Evolutionary conservation across 2,329 filamentous ascomycete species (phyloP).

Genomic region (Sporothrix schenckii): DNA sequence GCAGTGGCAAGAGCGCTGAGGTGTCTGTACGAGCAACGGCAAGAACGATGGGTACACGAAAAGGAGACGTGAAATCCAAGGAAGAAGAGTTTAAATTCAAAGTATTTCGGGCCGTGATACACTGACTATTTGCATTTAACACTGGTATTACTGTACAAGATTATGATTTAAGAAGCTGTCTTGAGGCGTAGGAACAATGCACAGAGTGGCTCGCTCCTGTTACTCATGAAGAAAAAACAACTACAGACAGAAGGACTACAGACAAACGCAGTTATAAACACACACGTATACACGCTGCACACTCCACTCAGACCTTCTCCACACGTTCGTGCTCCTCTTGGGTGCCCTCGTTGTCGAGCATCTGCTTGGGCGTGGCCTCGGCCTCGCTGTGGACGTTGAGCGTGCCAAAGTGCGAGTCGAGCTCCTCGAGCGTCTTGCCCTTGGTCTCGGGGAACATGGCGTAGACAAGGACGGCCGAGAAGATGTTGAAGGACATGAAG

Average conservation of each 20-base stretch:
- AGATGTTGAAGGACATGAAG: constrained; percentile 37
- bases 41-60: too few relatives aligned
- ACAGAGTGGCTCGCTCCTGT: not conserved
- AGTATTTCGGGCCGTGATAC: too few relatives aligned
- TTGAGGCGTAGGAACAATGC: too few relatives aligned
- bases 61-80: too few relatives aligned
- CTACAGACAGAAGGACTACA: not conserved
- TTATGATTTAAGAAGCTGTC: not conserved
- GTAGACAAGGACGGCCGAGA: constrained; percentile 37
- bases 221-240: not conserved
- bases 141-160: too few relatives aligned
- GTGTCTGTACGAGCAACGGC: not conserved
- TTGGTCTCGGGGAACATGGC: constrained; percentile 37
- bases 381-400: constrained; percentile 37
- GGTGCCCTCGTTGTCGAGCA: constrained; percentile 34
- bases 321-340: constrained; percentile 28
- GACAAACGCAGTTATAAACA: too few relatives aligned
- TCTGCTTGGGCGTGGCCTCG: constrained; percentile 39
- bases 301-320: not conserved
- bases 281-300: too few relatives aligned
- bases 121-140: too few relatives aligned
- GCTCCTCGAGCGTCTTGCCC: constrained; percentile 46
- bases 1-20: not conserved
- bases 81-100: too few relatives aligned
- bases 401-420: constrained; percentile 40